Conservation (phyloP, 179 eudicot species). For the Carnegiea gigantea region DNA sequence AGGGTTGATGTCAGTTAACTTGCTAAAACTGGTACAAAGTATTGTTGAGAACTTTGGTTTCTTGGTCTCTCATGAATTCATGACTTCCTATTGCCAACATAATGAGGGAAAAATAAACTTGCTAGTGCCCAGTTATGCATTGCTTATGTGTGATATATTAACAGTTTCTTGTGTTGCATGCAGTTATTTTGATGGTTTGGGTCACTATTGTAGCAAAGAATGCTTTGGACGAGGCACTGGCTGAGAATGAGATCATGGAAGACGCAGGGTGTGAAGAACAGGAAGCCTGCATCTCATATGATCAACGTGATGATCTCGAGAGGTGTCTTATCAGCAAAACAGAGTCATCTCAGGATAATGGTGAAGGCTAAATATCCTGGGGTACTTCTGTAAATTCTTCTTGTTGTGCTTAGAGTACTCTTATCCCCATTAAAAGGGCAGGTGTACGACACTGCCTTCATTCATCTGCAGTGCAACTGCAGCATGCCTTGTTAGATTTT, state of each 20-base stretch:
- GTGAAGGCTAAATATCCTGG: not conserved
- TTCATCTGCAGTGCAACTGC: too few relatives aligned
- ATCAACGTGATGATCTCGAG: constrained; percentile 41
- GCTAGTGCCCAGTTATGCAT: not conserved
- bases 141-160: not conserved
- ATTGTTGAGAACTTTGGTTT: not conserved
- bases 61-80: too few relatives aligned
- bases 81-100: not conserved
- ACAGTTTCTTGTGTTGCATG: constrained; percentile 23
- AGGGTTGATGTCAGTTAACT: not conserved
- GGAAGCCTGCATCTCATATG: constrained; percentile 29
- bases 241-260: constrained; percentile 51
- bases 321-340: constrained; percentile 58
- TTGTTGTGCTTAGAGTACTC: not conserved
- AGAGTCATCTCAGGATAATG: constrained; percentile 20
- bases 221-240: constrained; percentile 81
- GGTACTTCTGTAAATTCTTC: constrained; percentile 28
- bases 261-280: constrained; percentile 28
- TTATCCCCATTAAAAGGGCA: not conserved
- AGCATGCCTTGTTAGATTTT: not conserved
- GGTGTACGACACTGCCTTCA: not conserved
- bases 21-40: not conserved
- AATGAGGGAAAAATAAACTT: too few relatives aligned
- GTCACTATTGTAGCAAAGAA: constrained; percentile 81
- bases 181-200: constrained; percentile 66